Base-by-base conservation (phyloP, 2,329 filamentous ascomycete genomes). In the Harringtonia aguacate region DNA sequence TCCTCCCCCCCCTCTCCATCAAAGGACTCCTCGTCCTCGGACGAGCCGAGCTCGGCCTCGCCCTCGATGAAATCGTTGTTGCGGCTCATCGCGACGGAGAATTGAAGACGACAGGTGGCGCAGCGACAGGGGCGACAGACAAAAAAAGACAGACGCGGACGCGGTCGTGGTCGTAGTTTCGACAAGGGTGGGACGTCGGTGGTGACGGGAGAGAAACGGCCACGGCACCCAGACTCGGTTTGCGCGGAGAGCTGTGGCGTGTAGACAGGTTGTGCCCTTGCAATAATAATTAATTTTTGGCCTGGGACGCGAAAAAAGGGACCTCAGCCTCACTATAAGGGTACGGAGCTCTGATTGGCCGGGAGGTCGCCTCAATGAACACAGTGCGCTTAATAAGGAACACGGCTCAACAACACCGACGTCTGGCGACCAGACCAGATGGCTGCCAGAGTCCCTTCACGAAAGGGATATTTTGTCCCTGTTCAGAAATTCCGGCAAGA, bases 31-130 rank as follows among this genome's bases (percentile, higher is more conserved):
- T 94, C 87, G 43, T 90, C 85, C 52, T 90, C 86, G 46, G 92
- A 86, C 22, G 81, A 81, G 58, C 89, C 89, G 48, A 95, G 69
- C 63, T 94, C 81, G 54, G 90, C 92, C 67, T 88, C 82, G 51
- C 80, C 81, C 54, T 90, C 81, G 57, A 98, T 81, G 58, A 95
- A 70, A 60, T 88, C 80, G 62, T 75, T 77, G 80, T 63, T 70
- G 58, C 61, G 70, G 59, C 75, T 80, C 78, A 81, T 82, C 15
- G 57, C 75, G 61, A 6, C 14, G 18, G 36, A 38, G 34, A 29
- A 35, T 36, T 30, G 21, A 39, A 28, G 4, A 28, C 5, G 31
- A 20, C 21, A 35, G 22, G 24, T 31, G 17, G 5, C 14, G 31
- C 13, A 34, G 28, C 8, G 28, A 14, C 10, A 8, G 21, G 22